Evolutionary conservation across 805 yeast genomes (phyloP), one percentile per base, ranked within the genome.

Genomic region (Teunomyces pallodes): DNA sequence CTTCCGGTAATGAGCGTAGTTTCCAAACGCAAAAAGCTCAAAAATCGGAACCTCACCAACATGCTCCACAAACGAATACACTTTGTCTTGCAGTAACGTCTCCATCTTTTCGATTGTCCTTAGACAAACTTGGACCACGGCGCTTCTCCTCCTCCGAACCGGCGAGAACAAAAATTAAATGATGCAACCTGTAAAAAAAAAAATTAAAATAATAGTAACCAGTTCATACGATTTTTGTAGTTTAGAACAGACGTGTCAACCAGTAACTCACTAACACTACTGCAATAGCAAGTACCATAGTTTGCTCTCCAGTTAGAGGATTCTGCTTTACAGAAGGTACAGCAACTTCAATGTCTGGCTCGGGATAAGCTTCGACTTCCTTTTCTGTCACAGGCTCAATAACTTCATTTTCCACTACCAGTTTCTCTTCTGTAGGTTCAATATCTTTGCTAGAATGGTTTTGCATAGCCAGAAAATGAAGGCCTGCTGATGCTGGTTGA

Each of bases 11-110:
- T 61, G 60, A 3, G 51, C 46, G 27, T 57, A 56, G 42, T 59
- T 60, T 2, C 78, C 78, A 51, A 67, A 71, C 1, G 75, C 57
- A 50, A 70, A 72, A 29, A 73, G 58, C 56, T 73, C 78, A 14
- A 12, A 38, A n/a, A 24, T n/a, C 17, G 41, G 30, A 4, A 2
- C 16, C 4, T 38, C 30, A 9, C 17, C 41, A 3, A 38, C 17
- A 26, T 38, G n/a, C 17, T n/a, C 2, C 7, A 38, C 28, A 26
- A 24, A 38, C 3, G 41, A 38, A 14, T 38, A 38, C 12, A 38
- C 41, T 12, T 12, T 13, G 17, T n/a, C 17, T 14, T 38, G 30
- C 41, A 38, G 41, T 26, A 38, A 20, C 14, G 10, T 10, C 10
- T 38, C 41, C 41, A 38, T 35, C 8, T 35, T 17, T 10, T 14